Percentiles rank a stretch among this genome's conserved stretches.
These are phyloP conservation scores for Exophiala mesophila DNA, from an alignment of 2,329 filamentous ascomycete genomes.

Conservation along the genomic window DNA sequence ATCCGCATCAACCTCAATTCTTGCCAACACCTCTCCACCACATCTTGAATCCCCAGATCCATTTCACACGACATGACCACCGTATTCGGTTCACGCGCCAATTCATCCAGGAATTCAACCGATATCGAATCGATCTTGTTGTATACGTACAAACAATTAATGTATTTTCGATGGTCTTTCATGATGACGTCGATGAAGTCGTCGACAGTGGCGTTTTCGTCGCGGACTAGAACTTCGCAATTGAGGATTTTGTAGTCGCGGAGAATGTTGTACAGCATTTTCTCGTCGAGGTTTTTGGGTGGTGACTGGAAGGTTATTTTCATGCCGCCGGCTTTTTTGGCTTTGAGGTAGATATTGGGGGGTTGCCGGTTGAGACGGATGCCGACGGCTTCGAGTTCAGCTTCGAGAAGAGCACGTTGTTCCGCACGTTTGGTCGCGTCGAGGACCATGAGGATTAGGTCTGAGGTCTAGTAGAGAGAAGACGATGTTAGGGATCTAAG, in stretches of 20 bases:
- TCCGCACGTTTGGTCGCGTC: conserved; percentile 96
- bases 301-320: conserved; percentile 93
- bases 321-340: conserved; percentile 94
- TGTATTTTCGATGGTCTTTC: conserved; percentile 98
- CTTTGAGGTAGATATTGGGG: conserved; percentile 96
- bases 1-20: conserved; percentile 85
- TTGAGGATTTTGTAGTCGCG: conserved; percentile 99
- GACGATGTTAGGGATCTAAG: not conserved
- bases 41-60: conserved; percentile 86
- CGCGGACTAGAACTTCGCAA: conserved; percentile 89
- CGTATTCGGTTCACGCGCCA: conserved; percentile 89
- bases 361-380: conserved; percentile 89
- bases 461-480: conserved; percentile 43
- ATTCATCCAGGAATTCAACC: conserved; percentile 84
- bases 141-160: conserved; percentile 91
- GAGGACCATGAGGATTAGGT: conserved; percentile 92
- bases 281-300: conserved; percentile 89
- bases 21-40: conserved; percentile 91
- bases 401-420: conserved; percentile 82
- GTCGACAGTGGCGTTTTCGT: conserved; percentile 92
- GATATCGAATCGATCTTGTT: conserved; percentile 98
- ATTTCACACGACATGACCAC: conserved; percentile 97
- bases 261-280: conserved; percentile 96
- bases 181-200: conserved; percentile 99
- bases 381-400: conserved; percentile 88